Evolutionary conservation across 1,284 basidiomycete species (phyloP).

Genomic region (Puccinia polysora): DNA sequence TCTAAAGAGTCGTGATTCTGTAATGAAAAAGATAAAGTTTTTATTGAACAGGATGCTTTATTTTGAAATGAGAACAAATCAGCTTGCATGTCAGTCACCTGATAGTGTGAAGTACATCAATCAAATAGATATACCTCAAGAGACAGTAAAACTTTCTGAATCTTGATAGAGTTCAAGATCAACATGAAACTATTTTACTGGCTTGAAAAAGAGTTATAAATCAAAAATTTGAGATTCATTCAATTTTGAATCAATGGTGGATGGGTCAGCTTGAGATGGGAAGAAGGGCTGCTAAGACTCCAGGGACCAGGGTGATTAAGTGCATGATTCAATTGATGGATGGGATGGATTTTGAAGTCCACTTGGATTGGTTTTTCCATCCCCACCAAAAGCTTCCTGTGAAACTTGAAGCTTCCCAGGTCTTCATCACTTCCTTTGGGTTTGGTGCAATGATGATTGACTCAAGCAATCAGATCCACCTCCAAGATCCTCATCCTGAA

Average conservation of each 20-base stretch:
- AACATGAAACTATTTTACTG: neutral
- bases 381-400: neutral
- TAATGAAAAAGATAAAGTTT: neutral
- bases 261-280: no score
- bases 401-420: neutral
- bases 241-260: no score
- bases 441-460: neutral
- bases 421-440: slow-evolving; percentile 1
- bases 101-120: neutral
- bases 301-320: neutral
- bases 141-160: slow-evolving; percentile 3
- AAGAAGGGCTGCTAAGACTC: neutral
- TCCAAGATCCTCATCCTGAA: slow-evolving; percentile 1
- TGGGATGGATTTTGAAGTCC: neutral
- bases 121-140: slow-evolving; percentile 3
- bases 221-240: slow-evolving; percentile 5
- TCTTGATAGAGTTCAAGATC: slow-evolving; percentile 6
- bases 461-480: neutral
- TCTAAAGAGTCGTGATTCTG: neutral
- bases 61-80: neutral
- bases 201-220: neutral
- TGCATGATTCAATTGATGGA: neutral
- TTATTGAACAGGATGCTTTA: neutral
- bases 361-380: slow-evolving; percentile 3
- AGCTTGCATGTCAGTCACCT: neutral